Base-by-base conservation (phyloP, 257 asterid genomes). In the Penstemon barbatus region DNA sequence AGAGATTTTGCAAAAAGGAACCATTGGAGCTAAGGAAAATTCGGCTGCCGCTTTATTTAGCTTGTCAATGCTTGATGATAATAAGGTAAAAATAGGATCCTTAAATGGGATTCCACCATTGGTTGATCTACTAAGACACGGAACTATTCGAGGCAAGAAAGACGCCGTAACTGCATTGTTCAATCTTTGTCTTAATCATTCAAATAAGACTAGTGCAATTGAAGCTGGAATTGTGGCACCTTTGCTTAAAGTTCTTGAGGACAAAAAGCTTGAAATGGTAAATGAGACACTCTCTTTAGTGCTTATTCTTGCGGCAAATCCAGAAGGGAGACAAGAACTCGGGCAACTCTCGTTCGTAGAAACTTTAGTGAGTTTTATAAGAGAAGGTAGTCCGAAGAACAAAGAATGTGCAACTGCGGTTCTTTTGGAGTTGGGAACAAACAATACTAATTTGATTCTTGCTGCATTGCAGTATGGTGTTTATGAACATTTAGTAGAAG, bases 401-500 rank as follows among this genome's bases (percentile, higher is more conserved):
- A 86, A 87, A 78, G 99, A 93, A 69, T 90, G 99, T n/a, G 96
- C 98, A 8, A 64, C 81, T 0, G 96, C 95, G 0, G 92, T 93
- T 57, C 86, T 93, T 57, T 74, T 85, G 8, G 96, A 83, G 78
- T 71, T 93, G 49, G 89, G 95, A 37, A 75, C 81, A 0, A 80
- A 75, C 11, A 84, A 90, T 63, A 57, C 85, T 0, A 85, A 90
- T 61, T 75, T 88, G 67, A 75, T 86, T 39, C 80, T 90, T 64
- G 98, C 95, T 33, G 96, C 97, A 3, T 79, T 88, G 72, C 96
- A 93, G 65, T 88, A 77, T 39, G 96, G 97, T 9, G 95, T 81
- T 8, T 90, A 90, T 71, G 93, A 90, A 7, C 79, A 73, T 62
- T 70, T 90, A 50, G 78, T 77, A 19, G 96, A 88, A 68, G 77